Conservation (phyloP, 1,284 basidiomycete species). For the Sporisorium sorghi region DNA sequence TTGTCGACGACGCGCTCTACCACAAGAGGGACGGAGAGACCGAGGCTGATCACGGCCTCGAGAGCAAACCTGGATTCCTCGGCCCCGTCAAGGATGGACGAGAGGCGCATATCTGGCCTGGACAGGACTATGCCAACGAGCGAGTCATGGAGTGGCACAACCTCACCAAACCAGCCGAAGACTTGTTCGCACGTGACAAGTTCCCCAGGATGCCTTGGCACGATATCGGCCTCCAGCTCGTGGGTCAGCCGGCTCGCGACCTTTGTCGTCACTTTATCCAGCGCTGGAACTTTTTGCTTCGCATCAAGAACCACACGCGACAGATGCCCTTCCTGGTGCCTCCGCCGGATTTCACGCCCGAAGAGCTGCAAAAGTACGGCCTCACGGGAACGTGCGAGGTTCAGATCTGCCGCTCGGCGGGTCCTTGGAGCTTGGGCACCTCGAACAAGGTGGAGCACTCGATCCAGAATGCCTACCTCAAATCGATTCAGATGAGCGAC, state of each 20-base stretch:
- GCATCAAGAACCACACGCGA: conserved; percentile 80
- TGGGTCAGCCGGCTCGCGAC: conserved; percentile 95
- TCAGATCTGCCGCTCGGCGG: conserved; percentile 94
- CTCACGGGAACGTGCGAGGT: conserved; percentile 96
- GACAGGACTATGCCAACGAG: conserved; percentile 93
- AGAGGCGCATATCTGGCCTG: conserved; percentile 82
- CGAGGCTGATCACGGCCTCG: conserved; percentile 29
- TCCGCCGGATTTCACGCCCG: conserved; percentile 88
- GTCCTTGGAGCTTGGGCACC: conserved; percentile 96
- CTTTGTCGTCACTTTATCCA: conserved; percentile 94
- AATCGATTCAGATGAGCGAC: conserved; percentile 93
- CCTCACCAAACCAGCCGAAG: conserved; percentile 89
- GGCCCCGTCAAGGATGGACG: conserved; percentile 72
- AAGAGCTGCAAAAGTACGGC: conserved; percentile 82
- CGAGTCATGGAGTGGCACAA: conserved; percentile 88
- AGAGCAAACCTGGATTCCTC: conserved; percentile 43
- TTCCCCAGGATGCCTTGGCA: conserved; percentile 99
- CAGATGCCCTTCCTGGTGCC: conserved; percentile 94
- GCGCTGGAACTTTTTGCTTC: conserved; percentile 73
- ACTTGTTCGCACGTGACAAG: conserved; percentile 90
- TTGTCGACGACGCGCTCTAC: conserved; percentile 80
- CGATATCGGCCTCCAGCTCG: conserved; percentile 92
- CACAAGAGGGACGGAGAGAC: conserved; percentile 36
- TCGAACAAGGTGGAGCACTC: conserved; percentile 86
- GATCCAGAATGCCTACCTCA: conserved; percentile 90